phyloP scores from a whole-genome alignment of 768 basidiomycete genomes.

The Dacryopinax spathularia region DNA sequence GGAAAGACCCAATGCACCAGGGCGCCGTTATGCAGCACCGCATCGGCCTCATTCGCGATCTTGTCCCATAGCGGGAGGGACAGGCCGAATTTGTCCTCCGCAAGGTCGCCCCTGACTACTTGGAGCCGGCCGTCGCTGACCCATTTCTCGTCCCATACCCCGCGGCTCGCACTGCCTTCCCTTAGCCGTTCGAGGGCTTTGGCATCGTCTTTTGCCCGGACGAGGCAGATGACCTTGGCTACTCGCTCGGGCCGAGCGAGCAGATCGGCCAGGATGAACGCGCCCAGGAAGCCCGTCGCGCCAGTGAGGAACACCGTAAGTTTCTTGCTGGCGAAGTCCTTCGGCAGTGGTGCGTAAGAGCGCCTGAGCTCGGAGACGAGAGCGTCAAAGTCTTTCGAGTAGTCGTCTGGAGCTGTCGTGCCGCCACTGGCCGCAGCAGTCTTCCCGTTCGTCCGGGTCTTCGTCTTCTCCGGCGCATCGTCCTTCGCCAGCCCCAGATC shows the following conservation, averaged over 20 bases:
- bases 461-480: conserved; percentile 11
- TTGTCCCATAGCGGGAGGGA: conserved; percentile 46
- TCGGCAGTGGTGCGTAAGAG: conserved; percentile 46
- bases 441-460: conserved; percentile 12
- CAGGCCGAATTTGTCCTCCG: conserved; percentile 60
- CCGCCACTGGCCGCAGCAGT: conserved; percentile 14
- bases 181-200: conserved; percentile 56
- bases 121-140: conserved; percentile 49
- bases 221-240: conserved; percentile 80
- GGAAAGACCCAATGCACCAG: conserved; percentile 99
- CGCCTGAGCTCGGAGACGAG: conserved; percentile 44
- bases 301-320: conserved; percentile 89
- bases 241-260: conserved; percentile 49
- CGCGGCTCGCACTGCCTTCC: conserved; percentile 59
- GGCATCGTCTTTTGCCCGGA: conserved; percentile 52
- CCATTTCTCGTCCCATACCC: conserved; percentile 85
- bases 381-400: conserved; percentile 60
- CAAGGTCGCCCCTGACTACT: conserved; percentile 73
- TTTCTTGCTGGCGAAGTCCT: conserved; percentile 38
- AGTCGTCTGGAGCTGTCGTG: conserved; percentile 36
- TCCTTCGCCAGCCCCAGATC: conserved; percentile 59
- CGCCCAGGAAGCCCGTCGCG: conserved; percentile 92
- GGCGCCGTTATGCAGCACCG: conserved; percentile 90
- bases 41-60: conserved; percentile 59
- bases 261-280: conserved; percentile 74